These are phyloP conservation scores for Nyssa sinensis DNA, from an alignment of 148 eudicot genomes.

Conservation along the genomic window DNA sequence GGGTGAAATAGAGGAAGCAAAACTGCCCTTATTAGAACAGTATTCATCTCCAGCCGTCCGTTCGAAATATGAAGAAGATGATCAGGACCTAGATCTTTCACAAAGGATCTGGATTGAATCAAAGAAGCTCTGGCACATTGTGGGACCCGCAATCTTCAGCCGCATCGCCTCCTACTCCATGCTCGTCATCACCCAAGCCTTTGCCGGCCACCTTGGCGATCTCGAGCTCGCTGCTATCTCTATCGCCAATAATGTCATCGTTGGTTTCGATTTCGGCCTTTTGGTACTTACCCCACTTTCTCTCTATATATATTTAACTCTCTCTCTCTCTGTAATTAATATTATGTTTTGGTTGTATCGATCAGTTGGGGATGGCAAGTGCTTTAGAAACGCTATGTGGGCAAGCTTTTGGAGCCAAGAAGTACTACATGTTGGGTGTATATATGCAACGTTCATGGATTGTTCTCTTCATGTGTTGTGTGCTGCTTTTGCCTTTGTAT, in stretches of 20 bases:
- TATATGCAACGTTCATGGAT: background rate
- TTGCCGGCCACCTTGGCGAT: background rate
- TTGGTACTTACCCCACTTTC: background rate
- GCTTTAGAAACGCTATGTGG: background rate
- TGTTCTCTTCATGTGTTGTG: background rate
- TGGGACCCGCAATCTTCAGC: background rate
- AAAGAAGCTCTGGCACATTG: constrained; percentile 1
- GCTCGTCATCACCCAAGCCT: background rate
- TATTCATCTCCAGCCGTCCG: background rate
- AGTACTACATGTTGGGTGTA: background rate
- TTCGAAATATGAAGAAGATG: background rate
- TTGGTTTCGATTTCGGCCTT: background rate
- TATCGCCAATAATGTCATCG: background rate
- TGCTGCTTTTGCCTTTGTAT: background rate
- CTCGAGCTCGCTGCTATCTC: background rate
- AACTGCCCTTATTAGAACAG: background rate
- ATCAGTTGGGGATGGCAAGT: background rate
- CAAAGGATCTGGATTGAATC: background rate
- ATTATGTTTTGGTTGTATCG: too few relatives aligned
- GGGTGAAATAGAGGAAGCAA: background rate
- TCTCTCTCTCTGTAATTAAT: too few relatives aligned
- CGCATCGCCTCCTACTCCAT: background rate
- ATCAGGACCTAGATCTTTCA: background rate
- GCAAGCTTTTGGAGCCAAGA: background rate
- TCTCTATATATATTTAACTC: too few relatives aligned